phyloP scores from a whole-genome alignment of 2,329 filamentous ascomycete genomes.

The Bipolaris sorokiniana region DNA sequence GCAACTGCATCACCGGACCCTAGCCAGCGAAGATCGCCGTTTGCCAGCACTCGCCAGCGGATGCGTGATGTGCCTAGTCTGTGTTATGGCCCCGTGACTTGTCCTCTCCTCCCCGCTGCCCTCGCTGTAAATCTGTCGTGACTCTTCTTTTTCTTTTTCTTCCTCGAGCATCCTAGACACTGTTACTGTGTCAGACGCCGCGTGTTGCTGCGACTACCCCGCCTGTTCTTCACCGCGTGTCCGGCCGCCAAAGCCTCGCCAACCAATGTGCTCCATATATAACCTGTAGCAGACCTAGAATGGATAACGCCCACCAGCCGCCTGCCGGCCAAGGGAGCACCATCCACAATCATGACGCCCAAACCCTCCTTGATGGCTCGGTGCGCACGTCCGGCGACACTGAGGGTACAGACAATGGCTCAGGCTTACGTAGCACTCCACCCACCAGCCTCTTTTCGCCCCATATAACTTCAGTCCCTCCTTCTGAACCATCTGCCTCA shows the following conservation, averaged over 20 bases:
- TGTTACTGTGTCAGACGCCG: neutral
- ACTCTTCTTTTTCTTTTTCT: neutral
- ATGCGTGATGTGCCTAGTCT: constrained; percentile 19
- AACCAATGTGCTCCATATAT: constrained; percentile 15
- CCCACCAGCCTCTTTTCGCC: constrained; percentile 41
- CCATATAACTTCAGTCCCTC: constrained; percentile 22
- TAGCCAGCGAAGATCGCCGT: constrained; percentile 18
- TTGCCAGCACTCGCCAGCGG: constrained; percentile 12
- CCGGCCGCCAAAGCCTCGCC: constrained; percentile 2
- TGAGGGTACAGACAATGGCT: constrained; percentile 16
- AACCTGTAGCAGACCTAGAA: constrained; percentile 12
- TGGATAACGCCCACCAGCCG: constrained; percentile 26
- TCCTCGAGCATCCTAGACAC: neutral
- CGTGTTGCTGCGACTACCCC: constrained; percentile 11
- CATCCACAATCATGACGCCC: constrained; percentile 18
- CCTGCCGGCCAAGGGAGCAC: constrained; percentile 20
- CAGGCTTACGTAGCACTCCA: constrained; percentile 20
- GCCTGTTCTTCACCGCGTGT: constrained; percentile 2
- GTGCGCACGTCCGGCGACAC: constrained; percentile 20
- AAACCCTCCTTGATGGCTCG: constrained; percentile 8
- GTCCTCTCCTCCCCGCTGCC: constrained; percentile 1
- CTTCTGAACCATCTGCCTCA: constrained; percentile 21
- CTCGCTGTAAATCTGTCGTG: constrained; percentile 6
- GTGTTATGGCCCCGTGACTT: constrained; percentile 6
- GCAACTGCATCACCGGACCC: constrained; percentile 24